These are phyloP conservation scores for Friedmanniomyces endolithicus DNA, from an alignment of 495 filamentous ascomycete genomes.

Conservation along the genomic window DNA sequence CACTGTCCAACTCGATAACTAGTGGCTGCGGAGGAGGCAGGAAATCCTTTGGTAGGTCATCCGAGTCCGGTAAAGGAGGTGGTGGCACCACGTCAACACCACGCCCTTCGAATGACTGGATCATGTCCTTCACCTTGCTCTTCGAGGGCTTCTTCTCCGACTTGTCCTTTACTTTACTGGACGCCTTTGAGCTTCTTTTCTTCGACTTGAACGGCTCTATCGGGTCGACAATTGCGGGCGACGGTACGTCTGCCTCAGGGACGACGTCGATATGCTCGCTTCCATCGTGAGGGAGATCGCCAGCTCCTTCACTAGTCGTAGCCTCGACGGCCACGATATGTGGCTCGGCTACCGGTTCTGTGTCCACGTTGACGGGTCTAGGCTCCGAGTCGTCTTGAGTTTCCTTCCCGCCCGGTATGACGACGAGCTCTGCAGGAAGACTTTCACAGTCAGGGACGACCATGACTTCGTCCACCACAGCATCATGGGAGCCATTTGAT, in stretches of 20 bases:
- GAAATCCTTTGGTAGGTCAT: neutral
- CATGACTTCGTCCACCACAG: neutral
- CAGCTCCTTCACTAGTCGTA: no score
- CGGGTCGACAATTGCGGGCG: neutral
- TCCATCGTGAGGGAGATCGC: no score
- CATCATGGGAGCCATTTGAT: neutral
- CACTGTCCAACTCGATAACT: neutral
- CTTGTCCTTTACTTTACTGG: neutral
- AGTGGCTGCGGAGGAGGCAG: neutral
- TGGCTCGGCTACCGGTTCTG: no score
- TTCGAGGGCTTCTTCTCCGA: conserved; percentile 5
- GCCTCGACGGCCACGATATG: no score
- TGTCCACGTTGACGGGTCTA: no score
- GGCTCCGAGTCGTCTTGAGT: no score
- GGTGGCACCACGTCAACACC: conserved; percentile 1
- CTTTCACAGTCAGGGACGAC: no score
- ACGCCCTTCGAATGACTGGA: neutral
- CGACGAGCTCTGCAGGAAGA: no score
- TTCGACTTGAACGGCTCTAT: neutral
- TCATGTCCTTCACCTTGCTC: conserved; percentile 9
- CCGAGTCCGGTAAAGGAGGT: neutral
- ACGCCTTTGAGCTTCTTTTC: neutral
- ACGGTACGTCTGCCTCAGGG: neutral
- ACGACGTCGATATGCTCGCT: neutral
- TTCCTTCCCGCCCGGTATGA: no score